A percentile compares a stretch with the other conserved stretches of the same genome.
Conservation (phyloP, 768 basidiomycete genomes). For the Coprinopsis strossmayeri region DNA sequence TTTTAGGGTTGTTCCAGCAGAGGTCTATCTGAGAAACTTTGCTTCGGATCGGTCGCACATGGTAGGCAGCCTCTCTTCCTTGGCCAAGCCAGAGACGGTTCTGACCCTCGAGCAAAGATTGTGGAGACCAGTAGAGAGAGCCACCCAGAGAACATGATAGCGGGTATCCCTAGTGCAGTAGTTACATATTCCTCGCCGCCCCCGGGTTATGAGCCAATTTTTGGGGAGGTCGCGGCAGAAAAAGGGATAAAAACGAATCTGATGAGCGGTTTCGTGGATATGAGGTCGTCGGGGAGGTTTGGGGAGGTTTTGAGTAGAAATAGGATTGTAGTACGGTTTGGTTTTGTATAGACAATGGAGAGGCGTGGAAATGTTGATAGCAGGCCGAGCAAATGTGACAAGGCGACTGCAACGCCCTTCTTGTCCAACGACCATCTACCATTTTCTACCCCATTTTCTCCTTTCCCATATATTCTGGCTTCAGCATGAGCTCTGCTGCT, state of each 20-base stretch:
- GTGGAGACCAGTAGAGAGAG: background rate
- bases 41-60: conserved; percentile 76
- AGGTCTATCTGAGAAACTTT: conserved; percentile 49
- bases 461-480: conserved; percentile 11
- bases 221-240: conserved; percentile 34
- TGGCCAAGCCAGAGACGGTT: background rate
- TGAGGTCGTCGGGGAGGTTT: conserved; percentile 28
- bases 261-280: conserved; percentile 53
- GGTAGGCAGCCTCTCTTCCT: conserved; percentile 30
- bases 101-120: conserved; percentile 2
- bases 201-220: conserved; percentile 43
- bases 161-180: background rate
- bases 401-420: conserved; percentile 2
- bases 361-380: background rate
- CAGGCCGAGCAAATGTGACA: conserved; percentile 6
- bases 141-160: too few species aligned
- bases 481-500: conserved; percentile 30
- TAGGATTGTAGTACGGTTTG: background rate
- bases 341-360: background rate
- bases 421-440: conserved; percentile 6
- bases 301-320: conserved; percentile 33
- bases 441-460: conserved; percentile 8
- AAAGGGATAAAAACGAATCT: conserved; percentile 42
- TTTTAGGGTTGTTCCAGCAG: conserved; percentile 55
- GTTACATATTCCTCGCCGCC: conserved; percentile 35